A percentile compares a stretch with the other conserved stretches of the same genome.
Conservation (phyloP, 1,284 basidiomycete species). For the Austroboletus olivaceoglutinosus region DNA sequence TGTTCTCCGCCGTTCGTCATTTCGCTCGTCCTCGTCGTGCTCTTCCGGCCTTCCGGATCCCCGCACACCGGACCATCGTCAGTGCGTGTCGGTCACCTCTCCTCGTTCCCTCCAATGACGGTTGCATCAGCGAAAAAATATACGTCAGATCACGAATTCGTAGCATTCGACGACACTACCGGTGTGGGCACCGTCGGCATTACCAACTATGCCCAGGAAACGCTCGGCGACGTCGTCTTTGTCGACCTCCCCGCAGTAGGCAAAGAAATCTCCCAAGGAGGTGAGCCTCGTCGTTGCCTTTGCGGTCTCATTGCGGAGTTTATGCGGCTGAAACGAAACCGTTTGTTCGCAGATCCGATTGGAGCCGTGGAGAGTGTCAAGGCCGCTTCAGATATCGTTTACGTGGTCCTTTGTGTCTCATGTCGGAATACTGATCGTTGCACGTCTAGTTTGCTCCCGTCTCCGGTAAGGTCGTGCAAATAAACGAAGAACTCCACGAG, state of each 20-base stretch:
- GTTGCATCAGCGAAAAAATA: constrained; percentile 68
- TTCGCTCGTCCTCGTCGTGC: constrained; percentile 11
- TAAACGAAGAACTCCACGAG: constrained; percentile 73
- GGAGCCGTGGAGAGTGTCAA: constrained; percentile 99
- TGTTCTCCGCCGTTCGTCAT: constrained; percentile 28
- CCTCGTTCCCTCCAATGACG: background rate
- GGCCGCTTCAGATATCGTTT: constrained; percentile 91
- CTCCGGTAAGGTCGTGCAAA: constrained; percentile 77
- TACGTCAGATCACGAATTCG: constrained; percentile 90
- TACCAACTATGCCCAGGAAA: constrained; percentile 57
- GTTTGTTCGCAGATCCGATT: constrained; percentile 66
- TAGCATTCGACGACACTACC: constrained; percentile 77
- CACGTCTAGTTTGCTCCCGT: constrained; percentile 81
- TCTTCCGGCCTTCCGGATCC: constrained; percentile 4
- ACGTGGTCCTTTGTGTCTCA: constrained; percentile 26
- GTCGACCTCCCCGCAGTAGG: constrained; percentile 87
- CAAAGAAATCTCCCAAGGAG: constrained; percentile 70
- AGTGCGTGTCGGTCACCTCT: constrained; percentile 21
- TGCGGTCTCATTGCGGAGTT: background rate
- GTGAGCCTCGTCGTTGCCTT: constrained; percentile 46
- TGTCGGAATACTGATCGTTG: constrained; percentile 8
- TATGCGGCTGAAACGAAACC: constrained; percentile 5
- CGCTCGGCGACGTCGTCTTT: constrained; percentile 96
- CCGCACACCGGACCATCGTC: constrained; percentile 27
- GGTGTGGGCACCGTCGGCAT: constrained; percentile 85